These are phyloP conservation scores for Escovopsis sp. DNA, from an alignment of 2,329 filamentous ascomycete species.

Conservation along the genomic window DNA sequence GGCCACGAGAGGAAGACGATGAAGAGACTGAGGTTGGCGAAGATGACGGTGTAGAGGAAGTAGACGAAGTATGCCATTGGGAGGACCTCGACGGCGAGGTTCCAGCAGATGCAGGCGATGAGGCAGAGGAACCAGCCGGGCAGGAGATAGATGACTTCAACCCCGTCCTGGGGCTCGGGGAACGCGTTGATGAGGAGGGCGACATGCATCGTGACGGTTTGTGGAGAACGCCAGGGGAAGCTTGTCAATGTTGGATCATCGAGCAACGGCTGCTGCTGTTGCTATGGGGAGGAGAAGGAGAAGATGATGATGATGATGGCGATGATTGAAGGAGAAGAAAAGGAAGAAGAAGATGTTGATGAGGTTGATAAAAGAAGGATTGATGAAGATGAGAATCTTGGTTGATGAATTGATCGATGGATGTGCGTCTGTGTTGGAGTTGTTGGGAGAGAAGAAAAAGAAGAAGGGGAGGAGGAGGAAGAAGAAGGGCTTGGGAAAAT, in stretches of 20 bases:
- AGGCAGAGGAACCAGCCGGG: slow-evolving; percentile 1
- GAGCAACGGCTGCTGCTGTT: no score
- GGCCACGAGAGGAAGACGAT: slow-evolving; percentile 4
- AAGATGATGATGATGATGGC: not conserved
- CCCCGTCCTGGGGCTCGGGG: not conserved
- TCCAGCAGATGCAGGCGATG: slow-evolving; percentile 1
- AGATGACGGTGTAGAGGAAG: slow-evolving; percentile 2
- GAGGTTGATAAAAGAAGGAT: not conserved
- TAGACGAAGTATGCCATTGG: not conserved
- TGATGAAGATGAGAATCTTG: not conserved
- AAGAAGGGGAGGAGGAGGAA: not conserved
- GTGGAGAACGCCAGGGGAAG: not conserved
- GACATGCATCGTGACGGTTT: not conserved
- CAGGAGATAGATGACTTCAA: not conserved
- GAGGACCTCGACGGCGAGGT: slow-evolving; percentile 1
- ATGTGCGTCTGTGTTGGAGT: not conserved
- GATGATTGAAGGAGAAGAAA: not conserved
- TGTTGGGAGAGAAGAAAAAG: not conserved
- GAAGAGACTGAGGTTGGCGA: slow-evolving; percentile 1
- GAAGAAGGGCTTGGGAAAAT: not conserved
- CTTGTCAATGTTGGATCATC: not conserved
- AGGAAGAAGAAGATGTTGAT: not conserved
- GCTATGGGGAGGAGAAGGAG: not conserved
- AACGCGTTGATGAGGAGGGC: not conserved
- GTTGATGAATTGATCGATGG: not conserved